Percentiles rank a stretch among this genome's conserved stretches.
Conservation (phyloP, 345 rosid species). For the Brassica rapa region DNA sequence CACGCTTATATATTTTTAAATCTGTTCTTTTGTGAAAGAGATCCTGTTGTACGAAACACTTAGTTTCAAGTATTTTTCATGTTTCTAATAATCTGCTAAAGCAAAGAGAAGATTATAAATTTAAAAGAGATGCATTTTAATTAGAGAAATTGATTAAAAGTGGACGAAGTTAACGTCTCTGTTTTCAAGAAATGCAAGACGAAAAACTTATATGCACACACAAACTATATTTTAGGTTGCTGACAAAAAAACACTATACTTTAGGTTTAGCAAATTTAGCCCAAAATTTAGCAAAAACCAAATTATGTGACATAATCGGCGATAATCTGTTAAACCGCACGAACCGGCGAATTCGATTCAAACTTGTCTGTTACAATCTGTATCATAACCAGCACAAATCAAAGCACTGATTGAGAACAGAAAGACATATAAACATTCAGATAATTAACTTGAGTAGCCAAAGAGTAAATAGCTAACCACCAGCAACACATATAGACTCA, state of each 20-base stretch:
- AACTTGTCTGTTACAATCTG: conserved; percentile 8
- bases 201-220: neutral
- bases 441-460: conserved; percentile 14
- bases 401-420: neutral
- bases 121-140: neutral
- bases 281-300: neutral
- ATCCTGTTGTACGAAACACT: neutral
- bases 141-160: neutral
- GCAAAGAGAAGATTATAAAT: neutral
- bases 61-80: neutral
- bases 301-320: neutral
- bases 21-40: neutral
- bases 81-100: neutral
- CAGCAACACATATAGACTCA: conserved; percentile 33
- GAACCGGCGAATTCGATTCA: conserved; percentile 3
- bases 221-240: neutral
- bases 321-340: conserved; percentile 1
- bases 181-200: neutral
- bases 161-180: conserved; percentile 7
- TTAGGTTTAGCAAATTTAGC: too few relatives aligned
- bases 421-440: conserved; percentile 3
- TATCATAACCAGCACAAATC: conserved; percentile 11
- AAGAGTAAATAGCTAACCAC: neutral
- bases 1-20: neutral
- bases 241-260: too few relatives aligned